phyloP scores from a whole-genome alignment of 257 asterid genomes.

The Forsythia suspensa region DNA sequence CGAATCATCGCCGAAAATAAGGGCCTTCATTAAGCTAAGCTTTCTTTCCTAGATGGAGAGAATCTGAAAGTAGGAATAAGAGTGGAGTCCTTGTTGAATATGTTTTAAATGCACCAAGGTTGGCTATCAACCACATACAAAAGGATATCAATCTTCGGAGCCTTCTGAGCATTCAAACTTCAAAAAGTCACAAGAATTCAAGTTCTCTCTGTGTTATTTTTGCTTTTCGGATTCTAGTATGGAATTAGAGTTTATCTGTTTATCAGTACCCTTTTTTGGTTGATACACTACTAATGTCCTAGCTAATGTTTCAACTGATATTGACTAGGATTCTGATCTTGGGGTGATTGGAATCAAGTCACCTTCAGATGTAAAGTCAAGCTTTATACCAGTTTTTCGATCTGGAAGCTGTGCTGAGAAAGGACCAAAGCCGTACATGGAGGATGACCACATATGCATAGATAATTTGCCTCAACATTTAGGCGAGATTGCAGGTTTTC shows the following conservation, averaged over 20 bases:
- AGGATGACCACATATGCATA: conserved; percentile 85
- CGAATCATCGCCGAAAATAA: neutral
- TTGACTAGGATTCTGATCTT: conserved; percentile 52
- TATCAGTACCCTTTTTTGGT: neutral
- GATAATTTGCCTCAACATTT: conserved; percentile 69
- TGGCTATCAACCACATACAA: neutral
- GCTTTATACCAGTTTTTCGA: conserved; percentile 65
- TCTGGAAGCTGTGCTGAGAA: conserved; percentile 94
- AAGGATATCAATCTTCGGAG: neutral
- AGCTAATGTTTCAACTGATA: conserved; percentile 20
- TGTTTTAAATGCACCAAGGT: neutral
- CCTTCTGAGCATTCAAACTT: neutral
- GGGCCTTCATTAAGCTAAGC: neutral
- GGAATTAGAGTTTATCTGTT: neutral
- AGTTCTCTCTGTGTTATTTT: neutral
- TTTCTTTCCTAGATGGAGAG: neutral
- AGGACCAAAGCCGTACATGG: conserved; percentile 95
- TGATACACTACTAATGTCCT: neutral
- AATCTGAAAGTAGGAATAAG: neutral
- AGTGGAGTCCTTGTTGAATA: neutral
- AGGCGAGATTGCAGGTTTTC: conserved; percentile 44
- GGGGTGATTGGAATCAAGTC: conserved; percentile 36
- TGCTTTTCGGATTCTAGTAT: neutral
- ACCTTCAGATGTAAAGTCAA: conserved; percentile 53
- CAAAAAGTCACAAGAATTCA: neutral